Evolutionary conservation across 164 flowering plant genomes (phyloP).

Genomic region (Santalum album): DNA sequence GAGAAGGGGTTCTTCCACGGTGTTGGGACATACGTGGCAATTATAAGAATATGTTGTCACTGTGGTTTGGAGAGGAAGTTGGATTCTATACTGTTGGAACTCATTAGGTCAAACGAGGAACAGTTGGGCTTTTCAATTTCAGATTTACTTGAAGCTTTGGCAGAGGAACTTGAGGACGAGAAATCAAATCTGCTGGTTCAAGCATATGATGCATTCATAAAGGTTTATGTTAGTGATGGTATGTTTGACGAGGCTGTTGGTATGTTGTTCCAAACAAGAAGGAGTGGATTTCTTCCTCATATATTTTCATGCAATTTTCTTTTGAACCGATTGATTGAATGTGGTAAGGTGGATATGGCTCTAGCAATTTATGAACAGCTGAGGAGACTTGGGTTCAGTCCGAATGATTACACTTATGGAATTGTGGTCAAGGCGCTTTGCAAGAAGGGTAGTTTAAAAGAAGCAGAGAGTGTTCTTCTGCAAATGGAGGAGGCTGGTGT

Average conservation of each 20-base stretch:
- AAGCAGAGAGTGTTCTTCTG: slow-evolving; percentile 33
- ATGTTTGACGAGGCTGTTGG: slow-evolving; percentile 65
- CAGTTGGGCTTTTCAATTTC: slow-evolving; percentile 24
- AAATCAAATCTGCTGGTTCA: slow-evolving; percentile 10
- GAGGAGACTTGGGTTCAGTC: slow-evolving; percentile 37
- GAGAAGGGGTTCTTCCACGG: slow-evolving; percentile 38
- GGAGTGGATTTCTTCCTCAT: slow-evolving; percentile 31
- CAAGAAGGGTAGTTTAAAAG: slow-evolving; percentile 33
- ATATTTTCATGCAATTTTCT: slow-evolving; percentile 52
- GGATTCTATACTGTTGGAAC: slow-evolving; percentile 38
- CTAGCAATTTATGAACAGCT: slow-evolving; percentile 39
- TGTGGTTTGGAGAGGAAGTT: slow-evolving; percentile 35
- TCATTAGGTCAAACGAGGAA: slow-evolving; percentile 25
- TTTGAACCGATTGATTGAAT: slow-evolving; percentile 40
- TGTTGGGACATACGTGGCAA: slow-evolving; percentile 30
- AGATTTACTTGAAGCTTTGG: slow-evolving; percentile 36
- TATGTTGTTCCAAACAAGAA: slow-evolving; percentile 24
- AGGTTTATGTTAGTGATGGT: slow-evolving; percentile 33
- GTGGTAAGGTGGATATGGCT: slow-evolving; percentile 34
- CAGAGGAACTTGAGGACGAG: slow-evolving; percentile 13
- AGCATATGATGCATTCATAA: slow-evolving; percentile 42
- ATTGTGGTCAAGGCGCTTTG: slow-evolving; percentile 55
- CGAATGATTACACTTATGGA: slow-evolving; percentile 53
- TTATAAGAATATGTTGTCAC: slow-evolving; percentile 39
- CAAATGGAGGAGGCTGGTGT: slow-evolving; percentile 50